Conservation (phyloP, 2,329 filamentous ascomycete species). For the Hymenoscyphus fraxineus region DNA sequence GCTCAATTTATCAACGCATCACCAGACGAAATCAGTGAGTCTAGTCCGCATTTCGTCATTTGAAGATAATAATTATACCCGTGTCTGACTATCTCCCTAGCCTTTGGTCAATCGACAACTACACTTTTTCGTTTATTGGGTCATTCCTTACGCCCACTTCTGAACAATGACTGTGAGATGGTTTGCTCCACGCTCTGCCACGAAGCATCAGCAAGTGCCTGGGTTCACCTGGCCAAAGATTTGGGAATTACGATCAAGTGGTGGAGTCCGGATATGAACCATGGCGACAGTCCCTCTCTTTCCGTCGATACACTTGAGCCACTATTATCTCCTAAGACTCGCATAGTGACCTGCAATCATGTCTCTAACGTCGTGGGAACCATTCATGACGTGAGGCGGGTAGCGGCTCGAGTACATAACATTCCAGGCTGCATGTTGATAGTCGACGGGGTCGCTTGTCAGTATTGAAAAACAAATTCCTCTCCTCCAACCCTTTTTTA, state of each 20-base stretch:
- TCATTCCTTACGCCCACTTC: neutral
- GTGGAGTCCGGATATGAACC: conserved; percentile 54
- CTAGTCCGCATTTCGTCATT: too few relatives aligned
- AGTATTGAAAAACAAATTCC: too few relatives aligned
- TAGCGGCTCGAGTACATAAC: conserved; percentile 48
- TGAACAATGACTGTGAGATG: neutral
- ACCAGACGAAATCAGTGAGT: too few relatives aligned
- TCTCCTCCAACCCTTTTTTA: too few relatives aligned
- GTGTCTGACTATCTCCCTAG: too few relatives aligned
- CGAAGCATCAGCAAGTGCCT: conserved; percentile 72
- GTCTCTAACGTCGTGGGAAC: conserved; percentile 70
- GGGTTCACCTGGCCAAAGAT: conserved; percentile 63
- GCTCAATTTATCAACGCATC: too few relatives aligned
- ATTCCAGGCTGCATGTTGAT: conserved; percentile 57
- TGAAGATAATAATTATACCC: too few relatives aligned
- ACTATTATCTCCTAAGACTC: conserved; percentile 61
- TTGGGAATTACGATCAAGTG: conserved; percentile 62
- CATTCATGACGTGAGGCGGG: conserved; percentile 58
- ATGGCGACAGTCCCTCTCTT: conserved; percentile 52
- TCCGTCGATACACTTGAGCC: conserved; percentile 51
- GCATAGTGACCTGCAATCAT: conserved; percentile 70
- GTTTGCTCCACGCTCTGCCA: conserved; percentile 40
- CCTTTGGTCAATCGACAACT: too few relatives aligned
- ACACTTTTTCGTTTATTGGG: neutral
- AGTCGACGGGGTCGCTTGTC: conserved; percentile 71